Evolutionary conservation across 2,329 filamentous ascomycete species (phyloP).

Genomic region (Sodiomyces alkalinus): DNA sequence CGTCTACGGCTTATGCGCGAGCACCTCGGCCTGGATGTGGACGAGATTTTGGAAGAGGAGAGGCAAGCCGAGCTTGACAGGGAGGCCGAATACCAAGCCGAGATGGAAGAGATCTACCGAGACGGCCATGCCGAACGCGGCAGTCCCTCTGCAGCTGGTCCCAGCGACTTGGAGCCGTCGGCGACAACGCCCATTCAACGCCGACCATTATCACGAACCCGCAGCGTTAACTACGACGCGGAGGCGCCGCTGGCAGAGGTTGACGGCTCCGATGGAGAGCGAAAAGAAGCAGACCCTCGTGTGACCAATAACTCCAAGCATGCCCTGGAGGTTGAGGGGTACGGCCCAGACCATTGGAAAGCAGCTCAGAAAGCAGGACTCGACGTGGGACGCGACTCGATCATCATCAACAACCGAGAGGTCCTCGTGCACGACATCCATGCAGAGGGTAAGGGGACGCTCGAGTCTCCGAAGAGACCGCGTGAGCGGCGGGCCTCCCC

Average conservation of each 20-base stretch:
- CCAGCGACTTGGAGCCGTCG: conserved; percentile 3
- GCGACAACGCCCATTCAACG: not conserved
- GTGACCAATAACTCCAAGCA: conserved; percentile 49
- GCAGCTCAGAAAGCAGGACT: conserved; percentile 43
- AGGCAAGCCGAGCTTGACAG: conserved; percentile 50
- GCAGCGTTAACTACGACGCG: conserved; percentile 64
- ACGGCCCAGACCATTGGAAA: conserved; percentile 63
- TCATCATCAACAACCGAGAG: conserved; percentile 53
- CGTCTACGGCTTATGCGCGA: conserved; percentile 92
- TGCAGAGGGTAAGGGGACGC: conserved; percentile 46
- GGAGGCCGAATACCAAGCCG: conserved; percentile 35
- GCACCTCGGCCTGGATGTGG: conserved; percentile 89
- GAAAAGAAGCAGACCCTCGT: conserved; percentile 28
- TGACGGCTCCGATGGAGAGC: no score
- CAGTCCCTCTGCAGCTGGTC: conserved; percentile 6
- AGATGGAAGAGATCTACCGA: conserved; percentile 48
- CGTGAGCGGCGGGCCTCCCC: conserved; percentile 16
- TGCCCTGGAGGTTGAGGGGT: conserved; percentile 62
- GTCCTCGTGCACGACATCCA: conserved; percentile 51
- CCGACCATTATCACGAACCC: no score
- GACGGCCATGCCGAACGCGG: conserved; percentile 31
- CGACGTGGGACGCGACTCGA: conserved; percentile 54
- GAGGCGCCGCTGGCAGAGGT: conserved; percentile 29
- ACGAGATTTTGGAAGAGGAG: conserved; percentile 73
- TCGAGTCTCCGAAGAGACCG: conserved; percentile 33